Conservation (phyloP, 176 grass and related monocot genomes). For the Bonia amplexicaulis region DNA sequence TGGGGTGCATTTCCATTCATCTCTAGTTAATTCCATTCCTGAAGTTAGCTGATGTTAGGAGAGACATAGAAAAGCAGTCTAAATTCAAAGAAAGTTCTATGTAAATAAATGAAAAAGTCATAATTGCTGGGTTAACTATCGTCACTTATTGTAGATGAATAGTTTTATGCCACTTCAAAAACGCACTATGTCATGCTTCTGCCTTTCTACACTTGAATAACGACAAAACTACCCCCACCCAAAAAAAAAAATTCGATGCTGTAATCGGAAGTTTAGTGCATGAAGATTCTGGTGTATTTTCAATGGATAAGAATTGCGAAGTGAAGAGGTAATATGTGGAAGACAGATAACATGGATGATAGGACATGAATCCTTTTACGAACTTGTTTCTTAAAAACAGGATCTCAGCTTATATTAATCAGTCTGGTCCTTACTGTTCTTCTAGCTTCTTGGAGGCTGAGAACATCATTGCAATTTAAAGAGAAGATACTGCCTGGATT, state of each 20-base stretch:
- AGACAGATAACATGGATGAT: neutral
- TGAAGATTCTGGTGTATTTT: neutral
- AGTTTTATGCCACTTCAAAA: too few relatives aligned
- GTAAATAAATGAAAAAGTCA: neutral
- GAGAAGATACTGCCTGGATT: neutral
- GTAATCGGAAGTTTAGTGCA: too few relatives aligned
- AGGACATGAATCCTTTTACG: neutral
- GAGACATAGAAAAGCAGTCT: neutral
- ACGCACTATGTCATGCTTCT: too few relatives aligned
- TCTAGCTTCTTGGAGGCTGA: neutral
- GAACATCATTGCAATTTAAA: neutral
- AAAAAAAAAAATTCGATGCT: too few relatives aligned
- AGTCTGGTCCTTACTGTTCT: neutral
- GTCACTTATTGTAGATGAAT: too few relatives aligned
- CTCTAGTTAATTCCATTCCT: neutral
- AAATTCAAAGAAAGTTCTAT: neutral
- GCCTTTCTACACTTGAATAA: too few relatives aligned
- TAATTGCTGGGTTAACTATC: neutral
- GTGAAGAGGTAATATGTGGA: neutral
- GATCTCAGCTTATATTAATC: neutral
- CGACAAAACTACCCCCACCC: too few relatives aligned
- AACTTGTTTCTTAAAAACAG: neutral
- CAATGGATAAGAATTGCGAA: neutral
- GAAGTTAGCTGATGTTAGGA: neutral
- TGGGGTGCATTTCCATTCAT: neutral